Percentiles rank a stretch among this genome's conserved stretches.
Evolutionary conservation across 331 rosid species (phyloP).

Genomic region (Saraca asoca): DNA sequence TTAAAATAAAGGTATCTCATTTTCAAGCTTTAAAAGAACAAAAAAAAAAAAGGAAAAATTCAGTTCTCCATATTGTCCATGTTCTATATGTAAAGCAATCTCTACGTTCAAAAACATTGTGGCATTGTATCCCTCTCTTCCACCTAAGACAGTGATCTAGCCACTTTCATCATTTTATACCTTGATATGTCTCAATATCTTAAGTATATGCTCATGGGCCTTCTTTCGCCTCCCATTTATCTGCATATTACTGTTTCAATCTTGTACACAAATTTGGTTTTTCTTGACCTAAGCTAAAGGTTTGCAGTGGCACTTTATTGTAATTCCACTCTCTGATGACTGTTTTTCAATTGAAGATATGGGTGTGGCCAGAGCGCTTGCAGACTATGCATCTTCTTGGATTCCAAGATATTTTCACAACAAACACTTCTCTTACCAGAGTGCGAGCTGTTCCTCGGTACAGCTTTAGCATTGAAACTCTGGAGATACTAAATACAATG

Average conservation of each 20-base stretch:
- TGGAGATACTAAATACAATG: conserved; percentile 55
- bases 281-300: too few species aligned
- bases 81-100: not conserved
- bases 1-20: conserved; percentile 54
- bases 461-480: conserved; percentile 63
- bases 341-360: conserved; percentile 51
- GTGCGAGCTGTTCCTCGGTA: conserved; percentile 82
- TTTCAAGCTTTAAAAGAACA: conserved; percentile 1
- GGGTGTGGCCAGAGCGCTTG: conserved; percentile 89
- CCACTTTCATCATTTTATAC: conserved; percentile 6
- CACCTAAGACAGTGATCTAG: not conserved
- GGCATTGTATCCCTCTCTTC: not conserved
- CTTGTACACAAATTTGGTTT: conserved; percentile 19
- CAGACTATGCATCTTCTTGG: conserved; percentile 83
- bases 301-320: too few species aligned
- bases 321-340: conserved; percentile 33
- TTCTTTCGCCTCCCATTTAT: conserved; percentile 20
- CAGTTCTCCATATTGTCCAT: not conserved
- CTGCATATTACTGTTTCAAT: conserved; percentile 5
- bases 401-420: conserved; percentile 53
- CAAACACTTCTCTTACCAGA: conserved; percentile 66
- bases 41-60: too few species aligned
- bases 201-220: not conserved
- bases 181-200: not conserved
- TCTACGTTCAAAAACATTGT: not conserved